These are phyloP conservation scores for Venturia aucupariae DNA, from an alignment of 2,329 filamentous ascomycete genomes.

Conservation along the genomic window DNA sequence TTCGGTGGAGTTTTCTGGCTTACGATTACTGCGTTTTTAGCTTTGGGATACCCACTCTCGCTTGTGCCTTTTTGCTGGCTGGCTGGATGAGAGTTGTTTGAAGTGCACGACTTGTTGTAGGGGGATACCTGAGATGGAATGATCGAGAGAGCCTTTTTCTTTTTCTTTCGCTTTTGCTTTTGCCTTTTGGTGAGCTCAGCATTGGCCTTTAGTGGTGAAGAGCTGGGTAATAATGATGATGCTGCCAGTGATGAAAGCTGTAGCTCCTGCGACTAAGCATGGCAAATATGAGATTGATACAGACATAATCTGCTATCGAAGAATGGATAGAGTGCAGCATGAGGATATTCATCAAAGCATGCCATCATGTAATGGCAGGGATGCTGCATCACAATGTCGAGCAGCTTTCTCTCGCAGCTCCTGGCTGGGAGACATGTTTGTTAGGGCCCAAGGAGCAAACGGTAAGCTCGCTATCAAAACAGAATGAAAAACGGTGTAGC, in stretches of 20 bases:
- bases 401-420: neutral
- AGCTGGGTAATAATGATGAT: no score
- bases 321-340: no score
- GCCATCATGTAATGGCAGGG: no score
- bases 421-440: neutral
- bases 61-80: neutral
- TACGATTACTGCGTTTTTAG: neutral
- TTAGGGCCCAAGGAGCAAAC: neutral
- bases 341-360: no score
- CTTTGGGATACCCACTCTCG: conserved; percentile 8
- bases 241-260: no score
- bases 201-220: no score
- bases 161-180: no score
- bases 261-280: no score
- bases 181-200: no score
- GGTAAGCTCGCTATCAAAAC: neutral
- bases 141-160: neutral
- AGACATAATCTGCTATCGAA: neutral
- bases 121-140: neutral
- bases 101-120: neutral
- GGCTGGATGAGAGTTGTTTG: neutral
- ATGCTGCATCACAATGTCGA: no score
- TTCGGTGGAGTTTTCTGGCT: neutral
- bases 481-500: neutral
- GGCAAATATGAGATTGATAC: neutral